These are phyloP conservation scores for Harringtonia lauricola DNA, from an alignment of 2,329 filamentous ascomycete species.

Conservation along the genomic window DNA sequence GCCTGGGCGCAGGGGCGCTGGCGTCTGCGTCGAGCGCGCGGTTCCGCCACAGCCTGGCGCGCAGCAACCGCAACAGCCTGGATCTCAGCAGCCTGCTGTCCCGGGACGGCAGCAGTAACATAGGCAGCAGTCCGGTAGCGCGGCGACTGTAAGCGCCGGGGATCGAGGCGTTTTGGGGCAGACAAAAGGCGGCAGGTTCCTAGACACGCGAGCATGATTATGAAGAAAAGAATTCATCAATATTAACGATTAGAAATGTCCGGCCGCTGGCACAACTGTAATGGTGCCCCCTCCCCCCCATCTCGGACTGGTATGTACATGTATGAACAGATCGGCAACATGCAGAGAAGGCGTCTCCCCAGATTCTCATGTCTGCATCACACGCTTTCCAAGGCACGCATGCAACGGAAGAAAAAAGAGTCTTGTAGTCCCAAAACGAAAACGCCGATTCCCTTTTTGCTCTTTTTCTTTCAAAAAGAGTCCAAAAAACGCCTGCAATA, in stretches of 20 bases:
- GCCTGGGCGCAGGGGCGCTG: background rate
- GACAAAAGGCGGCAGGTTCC: too few species aligned
- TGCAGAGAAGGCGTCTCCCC: too few species aligned
- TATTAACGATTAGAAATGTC: background rate
- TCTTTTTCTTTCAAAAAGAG: background rate
- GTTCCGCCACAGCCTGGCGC: slow-evolving; percentile 25
- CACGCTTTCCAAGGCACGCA: too few species aligned
- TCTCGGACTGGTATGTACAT: background rate
- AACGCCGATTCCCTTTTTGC: background rate
- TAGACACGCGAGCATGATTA: too few species aligned
- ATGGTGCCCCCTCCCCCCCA: background rate
- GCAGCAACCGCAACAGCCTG: slow-evolving; percentile 38
- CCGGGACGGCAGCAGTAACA: slow-evolving; percentile 44
- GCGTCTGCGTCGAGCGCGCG: slow-evolving; percentile 11
- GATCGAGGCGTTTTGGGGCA: background rate
- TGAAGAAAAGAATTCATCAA: background rate
- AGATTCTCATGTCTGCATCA: too few species aligned
- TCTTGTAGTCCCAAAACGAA: background rate
- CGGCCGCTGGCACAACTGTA: background rate
- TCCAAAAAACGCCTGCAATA: too few species aligned
- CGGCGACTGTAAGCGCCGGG: slow-evolving; percentile 18
- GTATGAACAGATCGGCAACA: background rate
- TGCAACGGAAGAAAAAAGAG: too few species aligned
- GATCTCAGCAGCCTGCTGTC: slow-evolving; percentile 46
- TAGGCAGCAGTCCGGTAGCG: slow-evolving; percentile 42